Conservation (phyloP, 2,329 filamentous ascomycete species). For the Ceratocystis cacaofunesta region DNA sequence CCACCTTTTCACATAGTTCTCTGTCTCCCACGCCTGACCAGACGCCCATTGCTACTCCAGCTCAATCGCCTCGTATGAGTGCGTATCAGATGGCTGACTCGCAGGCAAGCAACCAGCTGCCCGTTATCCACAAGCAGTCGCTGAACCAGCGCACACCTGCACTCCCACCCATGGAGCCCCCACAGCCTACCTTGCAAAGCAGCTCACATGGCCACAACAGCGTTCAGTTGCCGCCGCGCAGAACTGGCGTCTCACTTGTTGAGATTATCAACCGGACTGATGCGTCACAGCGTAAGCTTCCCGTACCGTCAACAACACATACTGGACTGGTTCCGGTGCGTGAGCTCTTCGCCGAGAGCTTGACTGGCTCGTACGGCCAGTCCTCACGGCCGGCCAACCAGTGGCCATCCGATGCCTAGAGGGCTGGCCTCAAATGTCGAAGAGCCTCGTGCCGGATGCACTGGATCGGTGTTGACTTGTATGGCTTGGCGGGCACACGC, state of each 20-base stretch:
- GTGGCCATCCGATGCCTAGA: neutral
- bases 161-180: slow-evolving; percentile 43
- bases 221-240: slow-evolving; percentile 29
- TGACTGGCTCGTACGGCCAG: neutral
- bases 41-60: slow-evolving; percentile 93
- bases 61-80: slow-evolving; percentile 81
- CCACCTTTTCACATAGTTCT: slow-evolving; percentile 91
- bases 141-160: slow-evolving; percentile 41
- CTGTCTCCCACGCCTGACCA: slow-evolving; percentile 91
- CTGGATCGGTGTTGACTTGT: neutral
- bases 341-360: slow-evolving; percentile 54
- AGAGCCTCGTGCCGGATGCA: neutral
- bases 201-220: slow-evolving; percentile 30
- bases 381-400: neutral
- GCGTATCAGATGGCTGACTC: slow-evolving; percentile 39
- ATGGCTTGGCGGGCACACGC: neutral
- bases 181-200: slow-evolving; percentile 24
- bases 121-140: slow-evolving; percentile 60
- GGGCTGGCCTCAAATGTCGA: neutral
- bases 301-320: slow-evolving; percentile 67
- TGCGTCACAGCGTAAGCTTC: slow-evolving; percentile 76
- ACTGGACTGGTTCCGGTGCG: slow-evolving; percentile 60
- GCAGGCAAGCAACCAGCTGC: slow-evolving; percentile 58
- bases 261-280: slow-evolving; percentile 89
- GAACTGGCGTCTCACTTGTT: slow-evolving; percentile 63